These are phyloP conservation scores for Cucurbita ficifolia DNA, from an alignment of 306 rosid species.

Conservation along the genomic window DNA sequence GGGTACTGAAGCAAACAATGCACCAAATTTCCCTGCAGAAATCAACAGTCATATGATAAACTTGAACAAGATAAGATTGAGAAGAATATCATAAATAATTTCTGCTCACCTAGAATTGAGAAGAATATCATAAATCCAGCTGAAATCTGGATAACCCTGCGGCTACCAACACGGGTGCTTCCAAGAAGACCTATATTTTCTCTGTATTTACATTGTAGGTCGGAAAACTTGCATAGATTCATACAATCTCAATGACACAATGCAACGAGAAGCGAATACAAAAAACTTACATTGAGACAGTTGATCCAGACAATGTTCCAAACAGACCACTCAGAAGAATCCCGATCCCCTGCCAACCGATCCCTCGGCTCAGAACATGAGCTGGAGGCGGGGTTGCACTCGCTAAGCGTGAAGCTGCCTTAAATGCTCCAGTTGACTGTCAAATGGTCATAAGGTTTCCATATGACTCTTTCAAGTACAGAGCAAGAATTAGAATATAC, in stretches of 20 bases:
- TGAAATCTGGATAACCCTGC: constrained; percentile 92
- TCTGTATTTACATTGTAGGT: constrained; percentile 25
- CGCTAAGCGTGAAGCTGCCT: constrained; percentile 90
- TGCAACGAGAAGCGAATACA: not conserved
- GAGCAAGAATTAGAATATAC: not conserved
- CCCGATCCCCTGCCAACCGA: constrained; percentile 99
- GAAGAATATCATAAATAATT: too few relatives aligned
- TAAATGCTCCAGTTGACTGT: constrained; percentile 96
- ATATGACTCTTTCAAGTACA: not conserved
- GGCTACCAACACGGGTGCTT: constrained; percentile 96
- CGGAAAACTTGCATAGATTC: not conserved
- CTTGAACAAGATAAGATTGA: not conserved
- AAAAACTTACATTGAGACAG: constrained; percentile 77
- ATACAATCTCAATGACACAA: not conserved
- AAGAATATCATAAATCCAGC: constrained; percentile 98
- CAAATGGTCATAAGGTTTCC: not conserved
- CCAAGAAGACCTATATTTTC: constrained; percentile 97
- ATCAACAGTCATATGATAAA: not conserved
- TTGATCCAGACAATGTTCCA: constrained; percentile 76
- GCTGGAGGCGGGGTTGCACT: constrained; percentile 99
- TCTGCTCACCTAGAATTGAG: constrained; percentile 65
- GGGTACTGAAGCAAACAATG: constrained; percentile 93
- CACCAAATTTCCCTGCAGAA: constrained; percentile 89
- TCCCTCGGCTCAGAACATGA: constrained; percentile 96
- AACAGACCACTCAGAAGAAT: constrained; percentile 78